Conservation (phyloP, 192 early-diverging fungal species). For the Gamsiella multidivaricata region DNA sequence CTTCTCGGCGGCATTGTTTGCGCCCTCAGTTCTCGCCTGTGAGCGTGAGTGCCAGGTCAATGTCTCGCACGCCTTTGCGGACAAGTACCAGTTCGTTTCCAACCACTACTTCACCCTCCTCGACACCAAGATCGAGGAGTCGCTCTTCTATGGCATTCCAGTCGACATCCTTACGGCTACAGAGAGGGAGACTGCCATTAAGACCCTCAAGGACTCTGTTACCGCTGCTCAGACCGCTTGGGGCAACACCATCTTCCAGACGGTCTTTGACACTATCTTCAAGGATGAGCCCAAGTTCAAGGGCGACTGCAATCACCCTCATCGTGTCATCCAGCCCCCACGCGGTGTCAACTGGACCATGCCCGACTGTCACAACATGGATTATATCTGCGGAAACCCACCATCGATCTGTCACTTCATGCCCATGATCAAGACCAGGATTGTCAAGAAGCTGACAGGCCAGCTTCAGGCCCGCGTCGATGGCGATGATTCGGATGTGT, state of each 20-base stretch:
- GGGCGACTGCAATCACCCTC: conserved; percentile 67
- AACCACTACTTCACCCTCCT: conserved; percentile 41
- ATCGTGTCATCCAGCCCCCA: conserved; percentile 60
- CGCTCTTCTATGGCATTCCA: conserved; percentile 41
- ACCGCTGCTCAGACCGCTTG: conserved; percentile 24
- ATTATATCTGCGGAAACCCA: conserved; percentile 70
- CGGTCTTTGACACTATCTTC: conserved; percentile 61
- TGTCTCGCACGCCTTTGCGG: conserved; percentile 58
- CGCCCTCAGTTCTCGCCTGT: conserved; percentile 55
- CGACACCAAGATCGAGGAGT: conserved; percentile 20
- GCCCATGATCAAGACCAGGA: conserved; percentile 57
- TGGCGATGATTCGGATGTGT: conserved; percentile 43
- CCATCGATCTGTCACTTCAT: conserved; percentile 68
- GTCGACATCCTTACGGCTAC: conserved; percentile 21
- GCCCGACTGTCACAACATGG: conserved; percentile 64
- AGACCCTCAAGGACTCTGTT: conserved; percentile 25
- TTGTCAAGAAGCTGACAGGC: conserved; percentile 31
- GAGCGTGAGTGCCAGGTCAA: conserved; percentile 64
- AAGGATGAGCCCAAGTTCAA: conserved; percentile 61
- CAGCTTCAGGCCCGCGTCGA: conserved; percentile 36
- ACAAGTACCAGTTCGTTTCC: conserved; percentile 54
- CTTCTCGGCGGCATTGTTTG: conserved; percentile 34
- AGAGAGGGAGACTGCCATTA: conserved; percentile 17
- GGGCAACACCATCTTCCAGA: conserved; percentile 37
- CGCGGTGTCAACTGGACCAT: conserved; percentile 59